A percentile compares a stretch with the other conserved stretches of the same genome.
These are phyloP conservation scores for Adansonia madagascariensis DNA, from an alignment of 441 rosid species.

Conservation along the genomic window DNA sequence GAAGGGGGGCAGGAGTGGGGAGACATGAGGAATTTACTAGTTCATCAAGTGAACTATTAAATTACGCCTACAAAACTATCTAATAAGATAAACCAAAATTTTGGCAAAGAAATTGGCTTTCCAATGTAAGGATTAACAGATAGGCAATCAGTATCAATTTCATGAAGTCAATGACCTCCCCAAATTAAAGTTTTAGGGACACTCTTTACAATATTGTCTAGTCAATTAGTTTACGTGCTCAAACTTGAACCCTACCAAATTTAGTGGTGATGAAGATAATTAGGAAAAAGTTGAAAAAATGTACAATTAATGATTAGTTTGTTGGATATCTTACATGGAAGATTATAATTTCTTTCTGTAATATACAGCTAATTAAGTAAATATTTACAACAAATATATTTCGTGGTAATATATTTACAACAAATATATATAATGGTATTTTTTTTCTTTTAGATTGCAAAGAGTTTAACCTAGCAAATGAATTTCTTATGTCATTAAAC, in stretches of 20 bases:
- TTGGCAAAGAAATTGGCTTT: conserved; percentile 5
- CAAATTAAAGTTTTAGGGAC: neutral
- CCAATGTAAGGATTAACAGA: neutral
- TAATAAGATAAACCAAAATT: neutral
- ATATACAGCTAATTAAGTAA: neutral
- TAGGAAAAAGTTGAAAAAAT: neutral
- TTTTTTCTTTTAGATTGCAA: neutral
- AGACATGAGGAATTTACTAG: neutral
- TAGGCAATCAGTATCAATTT: neutral
- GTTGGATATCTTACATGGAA: neutral
- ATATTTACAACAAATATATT: no score
- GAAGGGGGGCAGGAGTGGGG: neutral
- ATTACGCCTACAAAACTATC: neutral
- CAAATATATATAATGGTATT: no score
- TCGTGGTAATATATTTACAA: no score
- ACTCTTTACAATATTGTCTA: neutral
- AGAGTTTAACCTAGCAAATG: neutral
- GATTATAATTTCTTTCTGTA: neutral
- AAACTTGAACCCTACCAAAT: neutral
- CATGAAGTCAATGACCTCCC: conserved; percentile 4
- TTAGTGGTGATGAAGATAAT: neutral
- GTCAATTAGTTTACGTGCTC: neutral
- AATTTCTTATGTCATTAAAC: neutral
- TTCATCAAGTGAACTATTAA: neutral
- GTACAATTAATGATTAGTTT: neutral